These are phyloP conservation scores for Talaromyces albobiverticillius DNA, from an alignment of 2,329 filamentous ascomycete genomes.

Conservation along the genomic window DNA sequence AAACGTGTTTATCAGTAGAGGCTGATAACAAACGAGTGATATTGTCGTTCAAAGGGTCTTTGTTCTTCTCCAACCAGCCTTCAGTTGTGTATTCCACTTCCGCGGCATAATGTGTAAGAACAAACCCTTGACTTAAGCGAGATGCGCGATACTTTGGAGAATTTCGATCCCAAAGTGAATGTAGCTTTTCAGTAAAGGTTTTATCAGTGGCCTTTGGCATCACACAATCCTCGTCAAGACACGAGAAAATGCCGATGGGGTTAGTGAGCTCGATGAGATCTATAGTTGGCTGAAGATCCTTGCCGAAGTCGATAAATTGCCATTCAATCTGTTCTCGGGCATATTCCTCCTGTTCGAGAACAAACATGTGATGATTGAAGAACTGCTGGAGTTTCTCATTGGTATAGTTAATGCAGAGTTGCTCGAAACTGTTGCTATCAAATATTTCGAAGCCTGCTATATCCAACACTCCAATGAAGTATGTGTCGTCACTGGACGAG, in stretches of 20 bases:
- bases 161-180: slow-evolving; percentile 94
- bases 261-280: slow-evolving; percentile 95
- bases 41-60: slow-evolving; percentile 96
- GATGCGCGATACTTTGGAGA: slow-evolving; percentile 89
- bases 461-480: slow-evolving; percentile 97
- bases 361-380: slow-evolving; percentile 99
- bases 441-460: slow-evolving; percentile 99
- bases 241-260: slow-evolving; percentile 97
- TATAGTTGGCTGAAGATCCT: slow-evolving; percentile 94
- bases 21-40: slow-evolving; percentile 81
- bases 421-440: slow-evolving; percentile 96
- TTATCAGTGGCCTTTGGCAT: slow-evolving; percentile 99
- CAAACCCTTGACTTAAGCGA: slow-evolving; percentile 84
- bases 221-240: slow-evolving; percentile 93
- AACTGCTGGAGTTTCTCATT: slow-evolving; percentile 99
- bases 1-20: slow-evolving; percentile 80
- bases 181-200: slow-evolving; percentile 96
- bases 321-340: slow-evolving; percentile 97
- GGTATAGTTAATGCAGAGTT: slow-evolving; percentile 99
- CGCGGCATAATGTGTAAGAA: slow-evolving; percentile 94
- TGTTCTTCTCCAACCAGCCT: slow-evolving; percentile 98
- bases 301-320: slow-evolving; percentile 99
- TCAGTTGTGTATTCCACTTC: slow-evolving; percentile 96
- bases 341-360: slow-evolving; percentile 97
- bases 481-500: slow-evolving; percentile 78